Conservation (phyloP, 352 stramenopile species). For the Globisporangium mamillatum region DNA sequence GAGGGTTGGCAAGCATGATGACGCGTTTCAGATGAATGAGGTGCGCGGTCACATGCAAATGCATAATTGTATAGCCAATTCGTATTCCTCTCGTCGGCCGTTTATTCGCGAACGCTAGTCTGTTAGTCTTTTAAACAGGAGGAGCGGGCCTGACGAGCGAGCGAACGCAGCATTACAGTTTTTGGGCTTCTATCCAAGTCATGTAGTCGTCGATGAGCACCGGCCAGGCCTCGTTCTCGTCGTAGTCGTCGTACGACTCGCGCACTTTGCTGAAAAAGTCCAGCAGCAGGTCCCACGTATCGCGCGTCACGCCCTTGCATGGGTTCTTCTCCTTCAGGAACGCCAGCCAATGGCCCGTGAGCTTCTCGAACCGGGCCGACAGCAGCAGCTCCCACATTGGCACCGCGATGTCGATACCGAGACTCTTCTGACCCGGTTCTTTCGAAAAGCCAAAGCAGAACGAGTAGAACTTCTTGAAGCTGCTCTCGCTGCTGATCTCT, state of each 20-base stretch:
- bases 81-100: too few species aligned
- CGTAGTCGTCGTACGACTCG: constrained; percentile 79
- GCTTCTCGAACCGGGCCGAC: constrained; percentile 53
- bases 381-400: constrained; percentile 88
- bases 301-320: constrained; percentile 78
- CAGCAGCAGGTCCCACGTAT: constrained; percentile 84
- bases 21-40: too few species aligned
- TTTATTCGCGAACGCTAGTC: too few species aligned
- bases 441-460: constrained; percentile 90
- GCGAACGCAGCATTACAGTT: constrained; percentile 24
- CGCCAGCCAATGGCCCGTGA: constrained; percentile 66
- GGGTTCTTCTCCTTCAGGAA: constrained; percentile 78
- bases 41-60: too few species aligned
- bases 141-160: neutral
- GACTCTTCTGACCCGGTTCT: constrained; percentile 84
- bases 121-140: too few species aligned
- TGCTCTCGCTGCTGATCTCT: constrained; percentile 43
- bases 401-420: constrained; percentile 80
- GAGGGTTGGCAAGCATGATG: too few species aligned
- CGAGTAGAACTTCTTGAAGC: constrained; percentile 85
- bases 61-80: too few species aligned
- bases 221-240: constrained; percentile 88
- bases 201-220: constrained; percentile 91
- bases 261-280: constrained; percentile 86
- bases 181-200: constrained; percentile 74